Percentiles rank a stretch among this genome's conserved stretches.
Evolutionary conservation across 169 alveolate genomes (phyloP).

Genomic region (Plasmodium relictum): DNA sequence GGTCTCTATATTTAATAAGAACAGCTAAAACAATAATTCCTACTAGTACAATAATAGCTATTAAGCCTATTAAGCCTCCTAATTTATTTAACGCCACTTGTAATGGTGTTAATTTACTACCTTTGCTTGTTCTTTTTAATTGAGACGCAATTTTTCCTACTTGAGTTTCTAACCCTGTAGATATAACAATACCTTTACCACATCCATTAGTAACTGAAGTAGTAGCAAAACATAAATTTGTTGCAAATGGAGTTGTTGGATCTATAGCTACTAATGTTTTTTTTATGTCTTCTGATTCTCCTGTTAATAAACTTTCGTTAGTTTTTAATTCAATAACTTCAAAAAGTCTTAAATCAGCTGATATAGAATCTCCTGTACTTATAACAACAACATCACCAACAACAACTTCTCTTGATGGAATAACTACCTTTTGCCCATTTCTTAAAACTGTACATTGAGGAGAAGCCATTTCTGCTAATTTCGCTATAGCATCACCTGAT

Average conservation of each 20-base stretch:
- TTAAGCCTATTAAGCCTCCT: slow-evolving; percentile 94
- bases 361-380: slow-evolving; percentile 93
- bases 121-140: slow-evolving; percentile 88
- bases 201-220: slow-evolving; percentile 94
- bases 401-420: slow-evolving; percentile 93
- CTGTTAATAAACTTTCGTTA: slow-evolving; percentile 96
- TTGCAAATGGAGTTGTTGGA: slow-evolving; percentile 86
- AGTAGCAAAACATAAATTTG: slow-evolving; percentile 94
- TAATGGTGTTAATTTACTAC: slow-evolving; percentile 93
- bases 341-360: slow-evolving; percentile 94
- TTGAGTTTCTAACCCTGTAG: slow-evolving; percentile 94
- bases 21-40: slow-evolving; percentile 79
- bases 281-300: slow-evolving; percentile 93
- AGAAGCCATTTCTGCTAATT: slow-evolving; percentile 93
- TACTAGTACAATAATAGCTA: slow-evolving; percentile 91
- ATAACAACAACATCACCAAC: slow-evolving; percentile 95
- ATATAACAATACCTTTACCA: slow-evolving; percentile 93
- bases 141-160: slow-evolving; percentile 97
- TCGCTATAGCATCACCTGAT: slow-evolving; percentile 92
- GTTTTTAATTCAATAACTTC: slow-evolving; percentile 93
- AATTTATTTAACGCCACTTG: slow-evolving; percentile 96
- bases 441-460: slow-evolving; percentile 91
- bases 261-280: slow-evolving; percentile 86
- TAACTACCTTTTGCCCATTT: slow-evolving; percentile 84
- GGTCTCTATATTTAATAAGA: slow-evolving; percentile 94